Conservation (phyloP, 768 basidiomycete species). For the Lactarius evosmus region DNA sequence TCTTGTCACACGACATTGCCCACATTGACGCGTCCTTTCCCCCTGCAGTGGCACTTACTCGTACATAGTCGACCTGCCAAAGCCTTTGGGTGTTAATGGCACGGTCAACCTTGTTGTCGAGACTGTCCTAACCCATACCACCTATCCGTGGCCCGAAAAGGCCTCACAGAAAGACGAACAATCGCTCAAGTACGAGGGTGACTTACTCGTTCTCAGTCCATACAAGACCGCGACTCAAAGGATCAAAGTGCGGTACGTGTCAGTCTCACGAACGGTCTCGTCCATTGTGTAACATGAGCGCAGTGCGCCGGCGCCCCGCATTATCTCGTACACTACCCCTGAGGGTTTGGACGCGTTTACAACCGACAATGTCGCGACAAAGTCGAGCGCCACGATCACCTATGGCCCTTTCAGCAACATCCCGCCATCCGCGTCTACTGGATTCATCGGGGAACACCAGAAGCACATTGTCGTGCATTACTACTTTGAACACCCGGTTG, state of each 20-base stretch:
- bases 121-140: constrained; percentile 73
- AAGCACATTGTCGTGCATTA: constrained; percentile 74
- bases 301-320: constrained; percentile 68
- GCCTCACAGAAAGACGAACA: constrained; percentile 77
- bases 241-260: constrained; percentile 77
- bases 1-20: not conserved
- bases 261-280: not conserved
- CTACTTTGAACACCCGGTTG: constrained; percentile 73
- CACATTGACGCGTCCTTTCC: constrained; percentile 1
- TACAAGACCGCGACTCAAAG: constrained; percentile 80
- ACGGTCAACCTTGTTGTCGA: constrained; percentile 77
- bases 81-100: constrained; percentile 52
- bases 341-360: constrained; percentile 57
- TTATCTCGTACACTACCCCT: constrained; percentile 72
- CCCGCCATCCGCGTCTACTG: constrained; percentile 53
- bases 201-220: constrained; percentile 79
- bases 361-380: constrained; percentile 57
- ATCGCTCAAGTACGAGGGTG: constrained; percentile 69
- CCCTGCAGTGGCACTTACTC: constrained; percentile 43
- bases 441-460: constrained; percentile 60
- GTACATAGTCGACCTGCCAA: constrained; percentile 63
- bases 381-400: constrained; percentile 76
- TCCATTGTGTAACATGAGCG: not conserved
- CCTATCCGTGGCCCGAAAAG: constrained; percentile 68
- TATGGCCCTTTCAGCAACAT: constrained; percentile 86